Base-by-base conservation (phyloP, 768 basidiomycete species). In the Strobilomyces echinocephalus region DNA sequence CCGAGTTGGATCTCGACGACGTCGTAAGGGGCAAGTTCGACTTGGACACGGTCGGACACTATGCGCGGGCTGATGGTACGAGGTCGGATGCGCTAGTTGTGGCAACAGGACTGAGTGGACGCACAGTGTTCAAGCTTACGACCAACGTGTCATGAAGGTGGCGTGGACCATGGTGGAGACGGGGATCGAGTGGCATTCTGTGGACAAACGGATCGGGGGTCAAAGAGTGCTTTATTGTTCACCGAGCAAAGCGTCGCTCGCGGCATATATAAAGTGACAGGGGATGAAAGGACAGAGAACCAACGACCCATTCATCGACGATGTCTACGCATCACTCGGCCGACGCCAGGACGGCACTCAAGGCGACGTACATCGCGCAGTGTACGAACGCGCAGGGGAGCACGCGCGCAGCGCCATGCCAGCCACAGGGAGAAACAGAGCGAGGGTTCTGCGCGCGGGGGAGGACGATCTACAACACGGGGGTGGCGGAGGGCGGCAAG, bases 11-110 rank as follows among this genome's bases (percentile, higher is more conserved):
- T 64, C 60, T 85, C 52, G 78, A 82, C 54, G 82, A 84, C 53
- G 70, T 79, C 53, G 50, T 76, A 0, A 66, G 82, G 39, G 80
- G 77, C 20, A 85, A 84, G 65, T 81, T 83, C 57, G 84, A 85
- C 62, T 62, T 86, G 46, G 85, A 85, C 60, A 71, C 75, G 2
- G 76, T 76, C 1, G 84, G 84, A 1, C 83, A 85, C 63, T 86
- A 86, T 63, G 76, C 81, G 1, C 64, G 84, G 51, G 72, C 76
- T 20, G 83, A 84, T 64, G 63, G 82, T 83, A 60, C 50, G 80
- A 63, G 24, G 30, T 30, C 7, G 33, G 11, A 42, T 36, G 33
- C 12, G 16, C 24, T 42, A 1, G n/a, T 12, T 48, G 10, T 45
- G 53, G 1, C 38, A 14, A 33, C 34, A n/a, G 4, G 40, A 46